Base-by-base conservation (phyloP, 2,329 filamentous ascomycete genomes). In the Cytospora chrysosperma region DNA sequence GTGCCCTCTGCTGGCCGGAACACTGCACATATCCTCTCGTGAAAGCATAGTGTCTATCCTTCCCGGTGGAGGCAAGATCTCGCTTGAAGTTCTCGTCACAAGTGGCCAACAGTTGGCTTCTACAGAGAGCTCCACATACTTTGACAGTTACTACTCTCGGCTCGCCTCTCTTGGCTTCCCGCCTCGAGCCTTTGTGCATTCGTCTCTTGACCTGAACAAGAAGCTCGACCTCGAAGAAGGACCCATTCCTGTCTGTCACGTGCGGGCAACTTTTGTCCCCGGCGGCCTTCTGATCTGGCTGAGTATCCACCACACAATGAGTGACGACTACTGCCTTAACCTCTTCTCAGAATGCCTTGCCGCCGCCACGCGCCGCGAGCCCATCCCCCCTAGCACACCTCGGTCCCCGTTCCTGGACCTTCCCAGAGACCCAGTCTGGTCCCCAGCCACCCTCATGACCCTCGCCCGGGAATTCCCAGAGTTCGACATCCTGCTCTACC, bases 121-220 rank as follows among this genome's bases (percentile, higher is more conserved):
- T 15, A 27, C 47, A 7, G 26, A 54, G 4, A 30, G 30, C 17
- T n/a, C 8, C 4, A 47, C 43, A n/a, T 47, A 47, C 43, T 47
- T 47, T 24, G 50, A 28, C 10, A 19, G n/a, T 9, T 32, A 47
- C 15, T 60, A 54, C 50, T 27, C 34, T 32, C 12, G 12, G 6
- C 50, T 60, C 15, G 34, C 58, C 2, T 37, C 34, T 6, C 50
- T 8, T 7, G 50, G 58, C 8, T 60, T 60, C 50, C 58, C 58
- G 8, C n/a, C 50, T 3, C 34, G 28, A 1, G 26, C 51, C 0
- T 60, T 60, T 4, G 28, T 60, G 9, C 9, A 32, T 8, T 26
- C 32, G 1, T 37, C 12, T 0, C 8, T 54, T 17, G 27, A 54
- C 9, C 17, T 60, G 3, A 32, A 54, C 21, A 27, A 26, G 10